Base-by-base conservation (phyloP, 2,329 filamentous ascomycete species). In the Neofusicoccum sp. region DNA sequence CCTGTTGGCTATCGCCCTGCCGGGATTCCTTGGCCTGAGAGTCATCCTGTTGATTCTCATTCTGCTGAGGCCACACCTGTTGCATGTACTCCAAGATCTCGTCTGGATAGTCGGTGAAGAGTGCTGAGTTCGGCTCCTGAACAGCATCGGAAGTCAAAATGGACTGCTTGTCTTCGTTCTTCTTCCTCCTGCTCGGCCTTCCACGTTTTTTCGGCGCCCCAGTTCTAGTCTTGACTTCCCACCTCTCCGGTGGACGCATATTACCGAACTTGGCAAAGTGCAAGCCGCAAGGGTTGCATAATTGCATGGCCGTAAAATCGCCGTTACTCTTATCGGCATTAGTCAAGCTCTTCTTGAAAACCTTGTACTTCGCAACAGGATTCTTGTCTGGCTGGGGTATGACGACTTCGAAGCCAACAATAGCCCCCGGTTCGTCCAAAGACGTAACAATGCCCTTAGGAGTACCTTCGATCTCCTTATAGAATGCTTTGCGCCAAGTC, bases 281-380 rank as follows among this genome's bases (percentile, higher is more conserved):
- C 45, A 99, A 87, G 16, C 95, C 95, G 74, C 95, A 99, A 64
- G 94, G 93, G 74, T 99, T 99, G 82, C 95, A 99, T 41, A 98
- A 84, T 33, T 91, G 83, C 62, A 91, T 84, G 69, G 91, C 86
- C 48, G 84, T 85, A 82, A 90, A 97, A 44, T 74, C 72, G 11
- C 73, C 68, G 62, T 71, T 67, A 66, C 84, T 83, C 73, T 88
- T 89, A 73, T 91, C 87, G 54, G 89, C 87, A 3, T 82, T 79
- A 1, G 81, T 84, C 6, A 93, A 75, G 9, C 84, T 85, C 75
- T 95, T 96, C 79, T 93, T 94, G 73, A 92, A 85, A 33, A 94
- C 80, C 56, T 92, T 88, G 74, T 93, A 92, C 49, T 85, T 81
- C 6, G 80, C 86, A 1, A 89, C 83, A 43, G 84, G 85, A 22